A percentile compares a stretch with the other conserved stretches of the same genome.
Evolutionary conservation across 495 filamentous ascomycete species (phyloP).

Genomic region (Neurospora intermedia): DNA sequence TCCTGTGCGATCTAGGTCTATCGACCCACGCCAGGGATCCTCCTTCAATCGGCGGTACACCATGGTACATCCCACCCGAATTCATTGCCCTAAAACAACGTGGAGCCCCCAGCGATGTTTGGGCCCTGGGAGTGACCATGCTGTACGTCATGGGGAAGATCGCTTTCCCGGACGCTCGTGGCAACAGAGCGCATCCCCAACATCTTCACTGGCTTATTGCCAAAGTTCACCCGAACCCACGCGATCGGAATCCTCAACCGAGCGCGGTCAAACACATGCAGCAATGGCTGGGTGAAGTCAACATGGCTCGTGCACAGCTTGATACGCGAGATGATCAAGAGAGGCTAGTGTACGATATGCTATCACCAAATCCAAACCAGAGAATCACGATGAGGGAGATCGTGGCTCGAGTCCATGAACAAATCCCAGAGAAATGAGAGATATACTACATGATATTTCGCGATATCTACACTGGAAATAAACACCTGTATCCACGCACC

Average conservation of each 20-base stretch:
- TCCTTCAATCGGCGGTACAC: slow-evolving; percentile 35
- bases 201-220: slow-evolving; percentile 39
- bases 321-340: slow-evolving; percentile 30
- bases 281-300: slow-evolving; percentile 35
- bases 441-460: neutral
- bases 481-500: neutral
- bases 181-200: slow-evolving; percentile 28
- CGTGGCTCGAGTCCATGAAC: slow-evolving; percentile 24
- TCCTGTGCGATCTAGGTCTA: slow-evolving; percentile 39
- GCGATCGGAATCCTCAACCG: slow-evolving; percentile 22
- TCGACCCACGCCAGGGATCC: slow-evolving; percentile 29
- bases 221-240: slow-evolving; percentile 12
- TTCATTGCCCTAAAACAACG: slow-evolving; percentile 37
- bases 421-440: slow-evolving; percentile 11
- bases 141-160: slow-evolving; percentile 38
- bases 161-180: slow-evolving; percentile 34
- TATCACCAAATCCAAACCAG: slow-evolving; percentile 31
- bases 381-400: slow-evolving; percentile 33
- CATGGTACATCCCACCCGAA: slow-evolving; percentile 41
- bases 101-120: slow-evolving; percentile 36
- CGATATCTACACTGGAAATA: neutral
- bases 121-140: slow-evolving; percentile 41
- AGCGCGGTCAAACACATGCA: slow-evolving; percentile 35
- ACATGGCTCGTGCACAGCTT: slow-evolving; percentile 24
- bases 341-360: slow-evolving; percentile 33